Evolutionary conservation across 306 rosid species (phyloP).

Genomic region (Betula pendula): DNA sequence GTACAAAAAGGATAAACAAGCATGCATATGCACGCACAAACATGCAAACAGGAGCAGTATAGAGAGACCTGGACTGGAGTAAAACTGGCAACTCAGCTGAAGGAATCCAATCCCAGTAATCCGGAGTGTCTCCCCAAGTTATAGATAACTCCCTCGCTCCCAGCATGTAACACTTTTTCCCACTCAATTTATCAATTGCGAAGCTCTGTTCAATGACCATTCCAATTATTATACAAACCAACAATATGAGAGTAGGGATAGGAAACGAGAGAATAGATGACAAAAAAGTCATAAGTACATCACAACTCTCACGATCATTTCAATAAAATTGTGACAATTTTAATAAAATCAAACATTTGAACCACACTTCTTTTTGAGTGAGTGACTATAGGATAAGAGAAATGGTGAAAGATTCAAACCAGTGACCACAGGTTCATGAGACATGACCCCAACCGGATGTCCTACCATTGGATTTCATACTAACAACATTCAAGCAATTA

Average conservation of each 20-base stretch:
- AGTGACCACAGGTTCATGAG: neutral
- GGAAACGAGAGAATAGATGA: too few species aligned
- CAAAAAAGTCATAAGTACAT: neutral
- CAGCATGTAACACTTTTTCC: conserved; percentile 6
- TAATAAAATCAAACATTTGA: too few species aligned
- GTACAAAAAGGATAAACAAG: neutral
- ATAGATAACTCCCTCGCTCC: neutral
- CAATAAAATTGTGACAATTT: too few species aligned
- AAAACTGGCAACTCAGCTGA: neutral
- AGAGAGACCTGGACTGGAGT: conserved; percentile 1
- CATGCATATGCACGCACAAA: neutral
- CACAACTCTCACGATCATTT: too few species aligned
- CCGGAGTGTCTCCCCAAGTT: neutral
- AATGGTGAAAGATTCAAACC: too few species aligned
- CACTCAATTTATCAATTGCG: neutral
- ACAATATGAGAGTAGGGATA: neutral
- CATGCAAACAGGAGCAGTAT: neutral
- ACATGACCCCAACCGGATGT: neutral
- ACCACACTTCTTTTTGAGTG: too few species aligned
- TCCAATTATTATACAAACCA: too few species aligned
- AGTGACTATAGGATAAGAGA: too few species aligned
- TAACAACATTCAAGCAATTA: neutral
- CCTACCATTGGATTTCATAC: neutral
- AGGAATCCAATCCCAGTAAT: neutral
- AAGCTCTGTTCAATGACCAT: neutral